A percentile compares a stretch with the other conserved stretches of the same genome.
Conservation (phyloP, 345 rosid genomes). For the Ailanthus altissimus region DNA sequence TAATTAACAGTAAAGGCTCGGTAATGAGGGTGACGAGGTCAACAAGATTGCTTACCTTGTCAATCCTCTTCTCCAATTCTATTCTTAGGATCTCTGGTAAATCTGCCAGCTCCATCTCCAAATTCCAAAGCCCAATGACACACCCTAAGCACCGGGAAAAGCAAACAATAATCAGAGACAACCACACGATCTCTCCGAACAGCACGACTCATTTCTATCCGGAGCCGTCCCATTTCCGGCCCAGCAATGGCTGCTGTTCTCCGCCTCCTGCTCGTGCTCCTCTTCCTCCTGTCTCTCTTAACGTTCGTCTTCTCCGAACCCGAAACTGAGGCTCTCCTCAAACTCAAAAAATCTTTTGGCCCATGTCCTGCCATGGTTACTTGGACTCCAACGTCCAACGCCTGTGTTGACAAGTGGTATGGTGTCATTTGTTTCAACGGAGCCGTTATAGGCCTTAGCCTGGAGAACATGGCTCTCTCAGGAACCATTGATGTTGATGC, state of each 20-base stretch:
- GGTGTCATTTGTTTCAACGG: conserved; percentile 56
- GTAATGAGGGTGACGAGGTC: conserved; percentile 26
- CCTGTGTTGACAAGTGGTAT: conserved; percentile 60
- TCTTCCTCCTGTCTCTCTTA: conserved; percentile 11
- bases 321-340: conserved; percentile 43
- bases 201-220: conserved; percentile 47
- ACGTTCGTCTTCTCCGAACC: conserved; percentile 26
- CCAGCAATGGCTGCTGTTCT: conserved; percentile 58
- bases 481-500: conserved; percentile 58
- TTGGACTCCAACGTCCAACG: conserved; percentile 56
- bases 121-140: conserved; percentile 29
- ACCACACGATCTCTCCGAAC: conserved; percentile 40
- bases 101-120: conserved; percentile 37
- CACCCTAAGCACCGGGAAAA: conserved; percentile 28
- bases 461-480: conserved; percentile 48
- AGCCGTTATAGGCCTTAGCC: conserved; percentile 57
- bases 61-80: conserved; percentile 21
- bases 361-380: conserved; percentile 43
- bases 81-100: conserved; percentile 39
- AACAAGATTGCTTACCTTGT: conserved; percentile 1
- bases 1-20: background rate
- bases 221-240: conserved; percentile 30
- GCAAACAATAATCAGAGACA: conserved; percentile 16
- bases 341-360: conserved; percentile 44
- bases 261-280: conserved; percentile 17